phyloP scores from a whole-genome alignment of 495 filamentous ascomycete genomes.

The Evansstolkia leycettana region DNA sequence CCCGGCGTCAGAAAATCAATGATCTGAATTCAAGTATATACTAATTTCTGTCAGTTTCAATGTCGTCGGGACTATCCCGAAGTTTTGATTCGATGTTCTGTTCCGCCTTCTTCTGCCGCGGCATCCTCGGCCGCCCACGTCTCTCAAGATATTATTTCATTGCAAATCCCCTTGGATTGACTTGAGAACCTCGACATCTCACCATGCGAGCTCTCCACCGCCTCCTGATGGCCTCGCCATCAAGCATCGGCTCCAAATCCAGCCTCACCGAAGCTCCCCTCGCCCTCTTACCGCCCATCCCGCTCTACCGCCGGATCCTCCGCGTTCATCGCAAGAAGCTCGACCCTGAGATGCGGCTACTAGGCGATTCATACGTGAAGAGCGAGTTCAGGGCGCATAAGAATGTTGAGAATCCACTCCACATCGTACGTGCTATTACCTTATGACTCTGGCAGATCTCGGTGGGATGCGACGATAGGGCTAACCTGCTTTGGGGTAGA shows the following conservation, averaged over 20 bases:
- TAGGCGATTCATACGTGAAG: conserved; percentile 88
- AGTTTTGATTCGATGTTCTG: no score
- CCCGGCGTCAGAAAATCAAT: no score
- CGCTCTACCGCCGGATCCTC: conserved; percentile 76
- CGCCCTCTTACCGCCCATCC: conserved; percentile 82
- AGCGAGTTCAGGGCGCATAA: conserved; percentile 76
- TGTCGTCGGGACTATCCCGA: no score
- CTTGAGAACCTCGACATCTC: no score
- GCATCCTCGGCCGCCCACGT: no score
- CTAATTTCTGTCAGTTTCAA: no score
- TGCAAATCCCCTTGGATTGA: no score
- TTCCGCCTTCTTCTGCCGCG: no score
- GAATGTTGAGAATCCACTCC: conserved; percentile 77
- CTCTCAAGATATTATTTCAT: no score
- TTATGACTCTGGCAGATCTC: neutral
- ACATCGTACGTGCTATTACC: conserved; percentile 51
- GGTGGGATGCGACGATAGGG: no score
- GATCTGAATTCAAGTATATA: no score
- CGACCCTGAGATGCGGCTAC: conserved; percentile 56
- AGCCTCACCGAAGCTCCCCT: conserved; percentile 46
- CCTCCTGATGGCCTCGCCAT: conserved; percentile 33
- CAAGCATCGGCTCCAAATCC: conserved; percentile 33
- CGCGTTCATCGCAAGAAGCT: conserved; percentile 75
- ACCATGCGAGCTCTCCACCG: conserved; percentile 16
- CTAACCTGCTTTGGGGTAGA: conserved; percentile 33